A percentile compares a stretch with the other conserved stretches of the same genome.
Conservation (phyloP, 163 green algal genomes). For the Scenedesmus sp. region DNA sequence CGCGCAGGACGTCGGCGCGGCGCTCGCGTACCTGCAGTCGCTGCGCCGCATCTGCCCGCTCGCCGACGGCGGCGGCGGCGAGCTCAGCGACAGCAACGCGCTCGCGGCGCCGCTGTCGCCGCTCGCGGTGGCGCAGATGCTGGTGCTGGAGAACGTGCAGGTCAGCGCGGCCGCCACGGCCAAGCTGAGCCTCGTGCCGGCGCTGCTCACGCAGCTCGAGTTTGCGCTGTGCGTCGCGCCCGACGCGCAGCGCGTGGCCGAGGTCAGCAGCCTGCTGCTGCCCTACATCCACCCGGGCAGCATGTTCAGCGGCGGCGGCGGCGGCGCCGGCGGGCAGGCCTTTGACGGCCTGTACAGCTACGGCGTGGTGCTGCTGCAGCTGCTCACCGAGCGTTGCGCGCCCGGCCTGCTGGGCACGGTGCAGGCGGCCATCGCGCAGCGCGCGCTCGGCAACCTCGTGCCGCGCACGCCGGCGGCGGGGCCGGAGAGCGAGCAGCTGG, state of each 20-base stretch:
- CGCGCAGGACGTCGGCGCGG: slow-evolving; percentile 58
- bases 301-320: slow-evolving; percentile 45
- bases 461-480: slow-evolving; percentile 51
- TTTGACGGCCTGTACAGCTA: slow-evolving; percentile 60
- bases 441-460: slow-evolving; percentile 58
- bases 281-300: slow-evolving; percentile 63
- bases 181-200: slow-evolving; percentile 54
- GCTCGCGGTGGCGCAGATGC: slow-evolving; percentile 43
- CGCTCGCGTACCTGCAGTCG: slow-evolving; percentile 63
- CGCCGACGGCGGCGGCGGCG: slow-evolving; percentile 6
- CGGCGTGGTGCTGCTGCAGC: slow-evolving; percentile 65
- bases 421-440: slow-evolving; percentile 48
- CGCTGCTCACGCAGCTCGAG: slow-evolving; percentile 68
- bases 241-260: slow-evolving; percentile 28
- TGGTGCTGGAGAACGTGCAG: slow-evolving; percentile 31
- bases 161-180: slow-evolving; percentile 10
- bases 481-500: slow-evolving; percentile 28
- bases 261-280: slow-evolving; percentile 40
- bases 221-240: slow-evolving; percentile 22
- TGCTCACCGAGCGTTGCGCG: slow-evolving; percentile 63
- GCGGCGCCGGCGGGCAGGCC: background rate
- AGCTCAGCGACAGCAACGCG: slow-evolving; percentile 24
- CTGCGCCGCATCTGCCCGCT: slow-evolving; percentile 42
- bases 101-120: slow-evolving; percentile 41
- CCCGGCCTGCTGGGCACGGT: slow-evolving; percentile 61